Base-by-base conservation (phyloP, 2,329 filamentous ascomycete genomes). In the Xylaria polymorpha region DNA sequence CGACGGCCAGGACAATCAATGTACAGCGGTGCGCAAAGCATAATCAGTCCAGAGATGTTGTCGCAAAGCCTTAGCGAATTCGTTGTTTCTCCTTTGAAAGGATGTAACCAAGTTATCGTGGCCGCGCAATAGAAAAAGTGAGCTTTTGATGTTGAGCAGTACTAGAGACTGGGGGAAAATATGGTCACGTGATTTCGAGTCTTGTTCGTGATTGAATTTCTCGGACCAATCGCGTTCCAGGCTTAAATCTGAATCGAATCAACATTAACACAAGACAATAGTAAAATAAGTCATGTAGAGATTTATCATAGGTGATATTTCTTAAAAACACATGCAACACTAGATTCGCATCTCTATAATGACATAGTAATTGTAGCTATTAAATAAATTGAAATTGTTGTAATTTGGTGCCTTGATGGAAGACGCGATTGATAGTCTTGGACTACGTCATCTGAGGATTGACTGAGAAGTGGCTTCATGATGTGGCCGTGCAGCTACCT, bases 121-220 rank as follows among this genome's bases (percentile, higher is more conserved):
- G 39, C 65, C 44, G 62, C 44, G 61, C 62, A 25, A 50, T 18
- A 20, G 37, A 41, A 65, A 67, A 50, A 3, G 29, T 25, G n/a
- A 56, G 18, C 6, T 12, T 44, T 41, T 10, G 61, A 53, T 32
- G 57, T 67, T 48, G 58, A 32, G 32, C 32, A 57, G 6, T 9
- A 18, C 14, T 56, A 12, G 14, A 7, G 35, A 55, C 63, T 48
- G 14, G 18, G 41, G 35, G 25, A 32, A n/a, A 60, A 4, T 39
- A 20, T 20, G 41, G 48, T 76, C 76, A 77, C 75, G 74, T 77
- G 76, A 29, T 69, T 68, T 74, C 74, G 76, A 66, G 76, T 73
- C 44, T 14, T 22, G 58, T 70, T 77, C 76, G 76, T 65, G 76
- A 75, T 64, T 37, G 39, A 18, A 25, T 61, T 48, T 46, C 14